Conservation (phyloP, 139 green algal species). For the Micractinium sp. region DNA sequence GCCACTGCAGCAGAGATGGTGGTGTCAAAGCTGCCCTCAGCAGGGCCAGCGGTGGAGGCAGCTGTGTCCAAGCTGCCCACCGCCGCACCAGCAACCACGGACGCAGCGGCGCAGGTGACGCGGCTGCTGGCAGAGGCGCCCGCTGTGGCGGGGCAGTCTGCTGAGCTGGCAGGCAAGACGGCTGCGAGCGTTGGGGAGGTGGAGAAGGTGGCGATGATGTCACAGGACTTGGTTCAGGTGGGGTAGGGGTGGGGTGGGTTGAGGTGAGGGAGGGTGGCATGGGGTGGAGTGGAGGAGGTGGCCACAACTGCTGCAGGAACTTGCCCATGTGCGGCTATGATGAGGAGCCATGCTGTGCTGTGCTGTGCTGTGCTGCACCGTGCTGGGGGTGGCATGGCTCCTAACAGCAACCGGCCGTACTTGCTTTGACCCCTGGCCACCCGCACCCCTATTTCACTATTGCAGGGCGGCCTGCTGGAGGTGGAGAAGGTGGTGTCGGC, state of each 20-base stretch:
- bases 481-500: neutral
- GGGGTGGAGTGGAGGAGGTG: neutral
- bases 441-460: too few relatives aligned
- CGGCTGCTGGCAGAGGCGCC: constrained; percentile 16
- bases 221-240: constrained; percentile 22
- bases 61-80: constrained; percentile 1
- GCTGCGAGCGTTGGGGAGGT: constrained; percentile 1
- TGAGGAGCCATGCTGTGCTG: neutral
- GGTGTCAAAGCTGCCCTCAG: neutral
- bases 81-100: neutral
- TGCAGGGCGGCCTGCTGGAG: constrained; percentile 19
- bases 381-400: too few relatives aligned
- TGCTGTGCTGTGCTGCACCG: neutral
- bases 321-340: neutral
- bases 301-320: neutral
- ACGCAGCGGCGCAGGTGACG: constrained; percentile 10
- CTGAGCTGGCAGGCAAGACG: constrained; percentile 24
- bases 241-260: too few relatives aligned
- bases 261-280: too few relatives aligned
- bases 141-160: constrained; percentile 19
- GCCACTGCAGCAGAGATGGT: neutral
- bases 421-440: neutral
- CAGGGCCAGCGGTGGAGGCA: neutral
- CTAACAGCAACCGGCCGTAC: neutral
- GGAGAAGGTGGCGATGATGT: neutral